Evolutionary conservation across 805 yeast genomes (phyloP), one percentile per base, ranked within the genome.

Genomic region (Yamadazyma paraphyllophila): DNA sequence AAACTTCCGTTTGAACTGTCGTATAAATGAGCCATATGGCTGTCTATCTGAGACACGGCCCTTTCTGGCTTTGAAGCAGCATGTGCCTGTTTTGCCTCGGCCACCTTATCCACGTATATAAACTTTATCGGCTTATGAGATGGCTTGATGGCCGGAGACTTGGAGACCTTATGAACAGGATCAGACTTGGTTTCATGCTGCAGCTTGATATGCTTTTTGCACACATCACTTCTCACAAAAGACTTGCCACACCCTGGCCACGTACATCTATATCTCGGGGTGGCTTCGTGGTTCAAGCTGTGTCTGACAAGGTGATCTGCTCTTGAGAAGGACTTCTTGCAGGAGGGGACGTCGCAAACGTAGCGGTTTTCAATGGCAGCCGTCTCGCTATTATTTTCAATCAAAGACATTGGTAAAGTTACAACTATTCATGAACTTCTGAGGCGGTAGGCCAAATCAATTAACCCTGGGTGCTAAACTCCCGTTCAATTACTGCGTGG

Each of bases 201-300:
- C 27, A 37, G 41, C 17, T 39, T 31, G n/a, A 39, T 45, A 39
- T 51, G 55, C 41, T 47, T 51, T 31, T 41, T 38, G 17, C 36
- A 48, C 12, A 51, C 55, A 40, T 51, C 55, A 14, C 20, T 16
- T 31, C 55, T 37, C 2, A 47, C 48, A 34, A 51, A 51, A 6
- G 46, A 29, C 41, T 51, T 51, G 11, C 45, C 52, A 43, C 55
- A 51, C 24, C 17, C 20, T 9, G 54, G 54, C 47, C 47, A 43
- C 7, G 41, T 10, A 31, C 55, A 51, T 27, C 30, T 36, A 27
- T 40, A 40, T 13, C 41, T 36, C 2, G 35, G 16, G 9, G 25
- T 30, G 6, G 26, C 4, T 2, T 36, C 44, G 15, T 51, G 55
- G 24, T 51, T 51, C 29, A 48, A 40, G 14, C 37, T 29, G 25